phyloP scores from a whole-genome alignment of 352 stramenopile genomes.

The Phytophthora tubulina region DNA sequence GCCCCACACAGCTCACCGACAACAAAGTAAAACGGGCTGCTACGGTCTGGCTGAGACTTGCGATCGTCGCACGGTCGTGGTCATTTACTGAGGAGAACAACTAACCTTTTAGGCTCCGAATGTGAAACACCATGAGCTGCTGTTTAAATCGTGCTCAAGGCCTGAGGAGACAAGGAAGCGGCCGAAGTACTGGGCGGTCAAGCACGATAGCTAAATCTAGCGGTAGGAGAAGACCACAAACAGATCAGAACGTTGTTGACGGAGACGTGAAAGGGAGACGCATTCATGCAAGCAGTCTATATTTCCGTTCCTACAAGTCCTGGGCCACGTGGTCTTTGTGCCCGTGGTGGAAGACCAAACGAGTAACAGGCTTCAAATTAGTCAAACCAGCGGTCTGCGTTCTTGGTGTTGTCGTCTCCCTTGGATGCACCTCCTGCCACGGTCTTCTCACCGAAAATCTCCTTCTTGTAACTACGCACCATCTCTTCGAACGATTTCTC shows the following conservation, averaged over 20 bases:
- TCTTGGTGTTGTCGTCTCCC: slow-evolving; percentile 28
- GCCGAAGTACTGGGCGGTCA: background rate
- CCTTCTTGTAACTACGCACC: slow-evolving; percentile 86
- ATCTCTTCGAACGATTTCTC: slow-evolving; percentile 84
- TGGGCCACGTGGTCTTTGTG: slow-evolving; percentile 13
- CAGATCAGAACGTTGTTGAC: slow-evolving; percentile 21
- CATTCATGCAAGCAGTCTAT: slow-evolving; percentile 23
- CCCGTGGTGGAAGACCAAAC: background rate
- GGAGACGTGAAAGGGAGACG: background rate
- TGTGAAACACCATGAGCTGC: background rate
- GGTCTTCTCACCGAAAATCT: slow-evolving; percentile 76
- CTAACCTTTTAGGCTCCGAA: too few relatives aligned
- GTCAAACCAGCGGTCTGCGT: slow-evolving; percentile 76
- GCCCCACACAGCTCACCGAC: slow-evolving; percentile 5
- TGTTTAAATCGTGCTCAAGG: slow-evolving; percentile 10
- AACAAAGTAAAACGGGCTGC: too few relatives aligned
- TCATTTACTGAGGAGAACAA: slow-evolving; percentile 9
- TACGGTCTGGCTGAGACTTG: background rate
- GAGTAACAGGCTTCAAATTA: slow-evolving; percentile 38
- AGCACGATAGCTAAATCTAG: slow-evolving; percentile 23
- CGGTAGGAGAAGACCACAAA: background rate
- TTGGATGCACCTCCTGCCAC: slow-evolving; percentile 10
- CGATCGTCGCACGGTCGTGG: background rate
- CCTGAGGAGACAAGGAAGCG: slow-evolving; percentile 20
- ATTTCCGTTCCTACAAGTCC: slow-evolving; percentile 23